phyloP scores from a whole-genome alignment of 1,284 basidiomycete genomes.

The Termitomyces sp. region DNA sequence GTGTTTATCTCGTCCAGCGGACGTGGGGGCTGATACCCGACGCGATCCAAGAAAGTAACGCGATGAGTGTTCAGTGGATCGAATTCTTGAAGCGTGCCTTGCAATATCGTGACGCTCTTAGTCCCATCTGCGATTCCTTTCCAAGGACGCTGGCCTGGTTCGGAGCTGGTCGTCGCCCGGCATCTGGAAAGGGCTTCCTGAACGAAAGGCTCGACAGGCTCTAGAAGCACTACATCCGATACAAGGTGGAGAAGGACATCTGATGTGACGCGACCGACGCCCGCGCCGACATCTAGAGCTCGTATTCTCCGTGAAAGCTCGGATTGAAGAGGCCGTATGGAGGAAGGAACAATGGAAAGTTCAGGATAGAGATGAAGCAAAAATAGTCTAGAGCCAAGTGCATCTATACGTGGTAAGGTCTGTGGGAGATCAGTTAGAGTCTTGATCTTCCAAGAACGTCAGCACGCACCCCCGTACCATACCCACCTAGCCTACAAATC shows the following conservation, averaged over 20 bases:
- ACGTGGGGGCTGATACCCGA: slow-evolving; percentile 47
- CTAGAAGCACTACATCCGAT: slow-evolving; percentile 80
- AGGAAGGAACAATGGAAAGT: slow-evolving; percentile 71
- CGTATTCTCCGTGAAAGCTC: slow-evolving; percentile 42
- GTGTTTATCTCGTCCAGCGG: slow-evolving; percentile 40
- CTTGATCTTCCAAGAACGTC: slow-evolving; percentile 10
- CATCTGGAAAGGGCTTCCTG: slow-evolving; percentile 59
- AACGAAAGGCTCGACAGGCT: slow-evolving; percentile 80
- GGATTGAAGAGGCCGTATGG: slow-evolving; percentile 44
- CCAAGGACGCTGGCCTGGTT: slow-evolving; percentile 42
- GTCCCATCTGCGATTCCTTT: slow-evolving; percentile 56
- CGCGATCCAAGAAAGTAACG: slow-evolving; percentile 47
- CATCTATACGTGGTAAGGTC: slow-evolving; percentile 84
- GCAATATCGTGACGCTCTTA: slow-evolving; percentile 80
- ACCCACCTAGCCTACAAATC: slow-evolving; percentile 48
- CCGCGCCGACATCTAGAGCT: slow-evolving; percentile 87
- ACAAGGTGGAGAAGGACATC: slow-evolving; percentile 83
- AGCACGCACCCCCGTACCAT: slow-evolving; percentile 59
- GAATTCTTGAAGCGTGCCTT: slow-evolving; percentile 73
- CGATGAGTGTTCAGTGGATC: slow-evolving; percentile 48
- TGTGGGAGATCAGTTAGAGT: slow-evolving; percentile 29
- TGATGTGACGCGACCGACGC: slow-evolving; percentile 85
- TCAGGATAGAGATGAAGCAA: slow-evolving; percentile 76
- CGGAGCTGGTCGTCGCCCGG: slow-evolving; percentile 31
- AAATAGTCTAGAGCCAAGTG: slow-evolving; percentile 83